Base-by-base conservation (phyloP, 2,329 filamentous ascomycete species). In the Fusarium pseudograminearum region DNA sequence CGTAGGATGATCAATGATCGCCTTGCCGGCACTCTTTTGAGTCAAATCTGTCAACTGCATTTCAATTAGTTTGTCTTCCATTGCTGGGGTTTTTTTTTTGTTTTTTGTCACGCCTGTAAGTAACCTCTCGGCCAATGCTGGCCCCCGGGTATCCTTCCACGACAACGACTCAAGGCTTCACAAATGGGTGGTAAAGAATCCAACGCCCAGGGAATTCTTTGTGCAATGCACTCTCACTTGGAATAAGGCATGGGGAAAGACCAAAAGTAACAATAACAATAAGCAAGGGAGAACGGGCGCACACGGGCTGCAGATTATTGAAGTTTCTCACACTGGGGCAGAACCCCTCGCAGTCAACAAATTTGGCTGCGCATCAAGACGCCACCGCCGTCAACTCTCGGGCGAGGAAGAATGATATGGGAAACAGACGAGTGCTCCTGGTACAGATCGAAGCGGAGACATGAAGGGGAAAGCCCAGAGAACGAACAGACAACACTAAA, bases 41-140 rank as follows among this genome's bases (percentile, higher is more conserved):
- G 68, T 75, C 70, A 73, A 74, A 75, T 65, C 73, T 75, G 73
- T 75, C 73, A 75, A 69, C 62, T 60, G 57, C 67, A 67, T 71
- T 67, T 59, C 65, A 65, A 65, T 74, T 69, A 75, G 71, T 61
- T 59, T 69, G 26, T 52, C 48, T 52, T 24, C 48, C 30, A 31
- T 74, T 74, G 54, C 73, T 73, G n/a, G n/a, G n/a, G n/a, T n/a
- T n/a, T n/a, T 75, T 74, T 69, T 59, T 28, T 74, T 73, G 67
- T 59, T 28, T 31, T 50, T 31, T 47, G 36, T 56, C 14, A n/a
- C 24, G 58, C 58, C 56, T 71, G 56, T 61, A 52, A 64, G 53
- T 50, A 71, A 61, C 61, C 52, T 72, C 58, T 73, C 61, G 52
- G 63, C 62, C 60, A 58, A 65, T 57, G 57, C 55, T 59, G 38